Percentiles rank a stretch among this genome's conserved stretches.
Evolutionary conservation across 2,329 filamentous ascomycete genomes (phyloP).

Genomic region (Onygena corvina): DNA sequence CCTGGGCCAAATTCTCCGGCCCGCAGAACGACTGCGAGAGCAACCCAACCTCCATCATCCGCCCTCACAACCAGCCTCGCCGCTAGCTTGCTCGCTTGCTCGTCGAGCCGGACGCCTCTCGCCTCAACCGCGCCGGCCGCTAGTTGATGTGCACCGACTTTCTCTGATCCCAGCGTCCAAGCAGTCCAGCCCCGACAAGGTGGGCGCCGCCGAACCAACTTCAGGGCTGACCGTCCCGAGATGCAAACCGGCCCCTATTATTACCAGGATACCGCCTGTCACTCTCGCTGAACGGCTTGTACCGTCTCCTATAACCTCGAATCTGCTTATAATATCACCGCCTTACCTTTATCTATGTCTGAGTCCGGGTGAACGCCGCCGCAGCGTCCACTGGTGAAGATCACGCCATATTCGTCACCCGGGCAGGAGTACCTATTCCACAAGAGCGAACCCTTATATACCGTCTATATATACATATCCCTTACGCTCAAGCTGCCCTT

Average conservation of each 20-base stretch:
- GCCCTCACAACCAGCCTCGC: too few species aligned
- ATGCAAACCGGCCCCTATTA: not conserved
- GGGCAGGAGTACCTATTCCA: not conserved
- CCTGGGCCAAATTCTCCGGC: conserved; percentile 1
- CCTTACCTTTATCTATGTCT: not conserved
- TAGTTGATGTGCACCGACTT: not conserved
- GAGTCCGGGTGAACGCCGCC: not conserved
- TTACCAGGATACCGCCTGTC: not conserved
- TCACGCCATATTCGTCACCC: not conserved
- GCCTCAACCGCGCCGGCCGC: not conserved
- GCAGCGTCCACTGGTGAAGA: not conserved
- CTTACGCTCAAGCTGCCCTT: not conserved
- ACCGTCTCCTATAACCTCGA: too few species aligned
- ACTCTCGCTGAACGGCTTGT: not conserved
- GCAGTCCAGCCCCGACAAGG: not conserved
- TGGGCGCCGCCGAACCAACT: not conserved
- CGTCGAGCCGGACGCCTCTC: not conserved
- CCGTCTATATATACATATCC: not conserved
- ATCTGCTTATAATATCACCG: not conserved
- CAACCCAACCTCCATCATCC: too few species aligned
- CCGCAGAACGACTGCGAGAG: too few species aligned
- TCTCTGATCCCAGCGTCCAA: not conserved
- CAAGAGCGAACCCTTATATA: not conserved
- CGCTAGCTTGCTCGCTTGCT: not conserved
- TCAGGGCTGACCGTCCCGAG: not conserved